Evolutionary conservation across 148 eudicot species (phyloP), one percentile per base, ranked within the genome.

Genomic region (Fagopyrum esculentum): DNA sequence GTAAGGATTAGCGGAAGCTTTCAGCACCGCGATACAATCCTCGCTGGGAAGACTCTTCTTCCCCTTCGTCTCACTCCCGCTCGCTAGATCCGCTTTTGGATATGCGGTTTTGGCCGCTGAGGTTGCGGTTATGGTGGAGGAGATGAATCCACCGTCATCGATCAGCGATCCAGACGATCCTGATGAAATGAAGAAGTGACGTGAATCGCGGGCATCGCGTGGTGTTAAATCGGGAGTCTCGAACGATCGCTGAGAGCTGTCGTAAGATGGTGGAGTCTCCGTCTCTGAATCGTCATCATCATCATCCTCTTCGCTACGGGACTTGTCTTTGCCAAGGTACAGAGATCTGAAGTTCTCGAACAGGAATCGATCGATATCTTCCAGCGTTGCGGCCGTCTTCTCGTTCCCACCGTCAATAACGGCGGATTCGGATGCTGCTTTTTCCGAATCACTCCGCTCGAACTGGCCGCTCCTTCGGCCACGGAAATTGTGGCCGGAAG

Each of bases 11-110:
- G 80, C 79, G 17, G 96, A 87, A 74, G 81, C 85, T 22, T 85
- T 80, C 40, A 90, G 73, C 51, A 89, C 70, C 8, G 86, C 83
- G 3, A 90, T 83, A 73, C 88, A 89, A 73, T 90, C 92, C 8
- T 86, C 87, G 2, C 73, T 56, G 4, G 73, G 43, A 47, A 63
- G 13, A 16, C 45, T 48, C 22, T 10, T 9, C 35, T 63, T 10
- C 80, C 13, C 50, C 81, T 82, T 54, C 57, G 26, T 0, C 76
- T 77, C 69, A 77, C 71, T 0, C 51, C 49, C 0, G 74, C 5
- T 17, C 43, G 22, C 59, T 22, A 7, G 66, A 59, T 59, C 66
- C 12, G 66, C 11, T 59, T 26, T 22, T 13, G 19, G 40, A 19
- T 4, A 9, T 3, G 6, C 59, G 22, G 63, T 2, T 57, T 5